Conservation (phyloP, 805 yeast genomes). For the Saccharomycopsis sp. region DNA sequence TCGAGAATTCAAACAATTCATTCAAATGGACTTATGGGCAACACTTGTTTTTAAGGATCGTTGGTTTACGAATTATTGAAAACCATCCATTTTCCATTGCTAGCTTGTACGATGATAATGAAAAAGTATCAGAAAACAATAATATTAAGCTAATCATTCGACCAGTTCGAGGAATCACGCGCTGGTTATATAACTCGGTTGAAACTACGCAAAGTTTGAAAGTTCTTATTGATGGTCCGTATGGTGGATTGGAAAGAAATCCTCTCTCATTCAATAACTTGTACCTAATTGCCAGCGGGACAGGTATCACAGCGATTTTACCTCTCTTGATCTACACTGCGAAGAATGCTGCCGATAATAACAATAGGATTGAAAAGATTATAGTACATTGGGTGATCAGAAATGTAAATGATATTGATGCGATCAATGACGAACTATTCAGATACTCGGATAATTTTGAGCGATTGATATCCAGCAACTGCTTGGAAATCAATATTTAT, state of each 20-base stretch:
- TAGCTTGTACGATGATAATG: constrained; percentile 28
- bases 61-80: constrained; percentile 38
- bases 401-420: constrained; percentile 29
- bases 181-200: constrained; percentile 26
- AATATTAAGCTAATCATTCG: constrained; percentile 39
- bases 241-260: constrained; percentile 47
- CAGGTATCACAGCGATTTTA: constrained; percentile 44
- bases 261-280: constrained; percentile 38
- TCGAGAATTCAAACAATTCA: constrained; percentile 28
- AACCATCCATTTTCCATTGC: constrained; percentile 52
- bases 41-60: constrained; percentile 44
- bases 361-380: constrained; percentile 27
- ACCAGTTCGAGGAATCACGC: constrained; percentile 43
- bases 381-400: constrained; percentile 41
- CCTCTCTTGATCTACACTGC: constrained; percentile 34
- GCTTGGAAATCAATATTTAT: constrained; percentile 25
- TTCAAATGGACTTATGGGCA: constrained; percentile 49
- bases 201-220: constrained; percentile 25
- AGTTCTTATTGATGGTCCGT: constrained; percentile 49
- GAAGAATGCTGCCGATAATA: constrained; percentile 13
- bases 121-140: too few species aligned
- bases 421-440: constrained; percentile 38
- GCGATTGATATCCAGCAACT: too few species aligned
- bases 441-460: too few species aligned
- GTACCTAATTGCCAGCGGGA: constrained; percentile 39